Evolutionary conservation across 1,284 basidiomycete species (phyloP).

Genomic region (Cerrena zonata): DNA sequence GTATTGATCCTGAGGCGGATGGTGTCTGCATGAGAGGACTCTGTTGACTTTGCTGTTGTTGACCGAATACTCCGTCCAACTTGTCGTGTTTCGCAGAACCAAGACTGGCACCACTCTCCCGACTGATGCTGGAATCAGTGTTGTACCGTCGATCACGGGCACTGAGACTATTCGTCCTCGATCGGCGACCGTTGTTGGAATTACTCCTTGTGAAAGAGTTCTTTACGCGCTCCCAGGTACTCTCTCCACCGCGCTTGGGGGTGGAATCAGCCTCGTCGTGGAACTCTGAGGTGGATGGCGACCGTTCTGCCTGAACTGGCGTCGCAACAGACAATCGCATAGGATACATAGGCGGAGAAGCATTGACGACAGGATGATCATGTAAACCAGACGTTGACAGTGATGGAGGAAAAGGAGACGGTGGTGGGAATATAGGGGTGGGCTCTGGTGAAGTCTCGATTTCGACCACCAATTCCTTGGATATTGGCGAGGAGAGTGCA

Average conservation of each 20-base stretch:
- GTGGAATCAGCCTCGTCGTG: constrained; percentile 50
- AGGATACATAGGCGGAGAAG: constrained; percentile 48
- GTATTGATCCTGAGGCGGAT: constrained; percentile 59
- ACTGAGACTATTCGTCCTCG: constrained; percentile 68
- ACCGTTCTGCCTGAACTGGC: constrained; percentile 49
- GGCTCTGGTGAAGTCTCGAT: constrained; percentile 54
- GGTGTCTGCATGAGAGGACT: constrained; percentile 49
- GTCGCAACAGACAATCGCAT: constrained; percentile 57
- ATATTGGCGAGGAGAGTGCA: background rate
- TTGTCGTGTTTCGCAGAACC: constrained; percentile 54
- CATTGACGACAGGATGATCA: constrained; percentile 36
- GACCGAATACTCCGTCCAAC: constrained; percentile 36
- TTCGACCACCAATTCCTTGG: constrained; percentile 54
- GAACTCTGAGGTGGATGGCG: constrained; percentile 47
- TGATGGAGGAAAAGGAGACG: constrained; percentile 47
- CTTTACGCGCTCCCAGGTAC: constrained; percentile 66
- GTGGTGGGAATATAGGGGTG: constrained; percentile 47
- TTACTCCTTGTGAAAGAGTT: constrained; percentile 54
- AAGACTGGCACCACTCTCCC: constrained; percentile 69
- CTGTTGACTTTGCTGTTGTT: constrained; percentile 31
- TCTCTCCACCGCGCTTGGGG: constrained; percentile 44
- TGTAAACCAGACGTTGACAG: constrained; percentile 31
- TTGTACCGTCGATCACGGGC: constrained; percentile 59
- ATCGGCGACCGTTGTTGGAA: constrained; percentile 63
- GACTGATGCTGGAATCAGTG: constrained; percentile 64